Conservation (phyloP, 306 rosid genomes). For the Citrullus amarus region DNA sequence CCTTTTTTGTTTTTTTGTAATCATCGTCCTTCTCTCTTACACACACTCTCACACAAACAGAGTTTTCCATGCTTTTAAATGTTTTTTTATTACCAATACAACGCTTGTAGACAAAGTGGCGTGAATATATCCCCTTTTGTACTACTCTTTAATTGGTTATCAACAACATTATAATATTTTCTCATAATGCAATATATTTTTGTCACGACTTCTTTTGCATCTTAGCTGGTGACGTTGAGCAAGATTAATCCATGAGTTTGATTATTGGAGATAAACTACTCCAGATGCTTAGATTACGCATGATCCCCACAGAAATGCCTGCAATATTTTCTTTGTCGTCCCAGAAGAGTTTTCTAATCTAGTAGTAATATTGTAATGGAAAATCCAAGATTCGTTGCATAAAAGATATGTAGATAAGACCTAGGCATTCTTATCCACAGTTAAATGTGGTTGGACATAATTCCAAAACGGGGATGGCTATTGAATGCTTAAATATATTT, state of each 20-base stretch:
- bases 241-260: background rate
- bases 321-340: background rate
- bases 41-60: background rate
- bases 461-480: background rate
- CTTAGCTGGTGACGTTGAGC: background rate
- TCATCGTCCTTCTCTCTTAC: background rate
- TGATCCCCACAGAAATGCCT: background rate
- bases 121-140: background rate
- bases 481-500: background rate
- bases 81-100: background rate
- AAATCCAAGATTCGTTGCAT: background rate
- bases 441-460: background rate
- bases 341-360: background rate
- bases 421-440: background rate
- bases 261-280: background rate
- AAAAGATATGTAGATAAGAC: constrained; percentile 1
- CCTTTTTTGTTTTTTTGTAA: background rate
- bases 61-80: background rate
- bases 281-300: background rate
- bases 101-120: background rate
- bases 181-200: background rate
- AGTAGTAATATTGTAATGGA: background rate
- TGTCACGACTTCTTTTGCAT: background rate
- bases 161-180: background rate
- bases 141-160: background rate